A percentile compares a stretch with the other conserved stretches of the same genome.
Conservation (phyloP, 768 basidiomycete species). For the Hemileccinum rubropunctum region DNA sequence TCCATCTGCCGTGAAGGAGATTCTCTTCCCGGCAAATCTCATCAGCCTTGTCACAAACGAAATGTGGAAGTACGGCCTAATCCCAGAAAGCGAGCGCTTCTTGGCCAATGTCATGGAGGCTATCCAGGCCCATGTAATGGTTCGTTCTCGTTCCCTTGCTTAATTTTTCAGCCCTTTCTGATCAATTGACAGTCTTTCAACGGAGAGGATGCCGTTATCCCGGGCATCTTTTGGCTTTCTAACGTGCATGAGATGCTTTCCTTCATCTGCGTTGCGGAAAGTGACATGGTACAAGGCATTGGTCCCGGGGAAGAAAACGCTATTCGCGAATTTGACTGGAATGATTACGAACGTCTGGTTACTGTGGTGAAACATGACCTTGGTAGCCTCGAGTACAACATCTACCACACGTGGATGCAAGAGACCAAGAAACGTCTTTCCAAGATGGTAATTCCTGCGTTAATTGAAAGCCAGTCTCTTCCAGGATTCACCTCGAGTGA, state of each 20-base stretch:
- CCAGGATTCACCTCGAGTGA: slow-evolving; percentile 98
- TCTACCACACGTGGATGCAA: slow-evolving; percentile 99
- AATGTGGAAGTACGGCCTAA: slow-evolving; percentile 99
- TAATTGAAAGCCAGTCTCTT: slow-evolving; percentile 96
- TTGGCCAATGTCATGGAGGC: slow-evolving; percentile 98
- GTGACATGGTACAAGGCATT: slow-evolving; percentile 97
- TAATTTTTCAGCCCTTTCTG: slow-evolving; percentile 1
- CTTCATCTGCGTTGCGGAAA: slow-evolving; percentile 98
- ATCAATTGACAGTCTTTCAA: slow-evolving; percentile 63
- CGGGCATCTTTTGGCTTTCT: slow-evolving; percentile 99
- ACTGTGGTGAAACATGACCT: slow-evolving; percentile 99
- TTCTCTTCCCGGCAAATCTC: slow-evolving; percentile 97
- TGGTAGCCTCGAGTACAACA: slow-evolving; percentile 98
- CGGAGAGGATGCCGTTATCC: slow-evolving; percentile 92
- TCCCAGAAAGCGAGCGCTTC: slow-evolving; percentile 95
- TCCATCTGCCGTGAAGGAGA: slow-evolving; percentile 94
- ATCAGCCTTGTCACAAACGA: slow-evolving; percentile 98
- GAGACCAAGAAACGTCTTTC: slow-evolving; percentile 94
- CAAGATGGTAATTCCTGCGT: slow-evolving; percentile 99
- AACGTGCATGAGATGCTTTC: slow-evolving; percentile 99
- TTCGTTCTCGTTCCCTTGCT: slow-evolving; percentile 46
- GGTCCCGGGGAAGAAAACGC: slow-evolving; percentile 93
- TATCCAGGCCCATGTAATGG: slow-evolving; percentile 97
- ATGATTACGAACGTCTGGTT: slow-evolving; percentile 93
- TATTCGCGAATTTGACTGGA: slow-evolving; percentile 93